Evolutionary conservation across 768 basidiomycete species (phyloP), one percentile per base, ranked within the genome.

Genomic region (Pisolithus microcarpus): DNA sequence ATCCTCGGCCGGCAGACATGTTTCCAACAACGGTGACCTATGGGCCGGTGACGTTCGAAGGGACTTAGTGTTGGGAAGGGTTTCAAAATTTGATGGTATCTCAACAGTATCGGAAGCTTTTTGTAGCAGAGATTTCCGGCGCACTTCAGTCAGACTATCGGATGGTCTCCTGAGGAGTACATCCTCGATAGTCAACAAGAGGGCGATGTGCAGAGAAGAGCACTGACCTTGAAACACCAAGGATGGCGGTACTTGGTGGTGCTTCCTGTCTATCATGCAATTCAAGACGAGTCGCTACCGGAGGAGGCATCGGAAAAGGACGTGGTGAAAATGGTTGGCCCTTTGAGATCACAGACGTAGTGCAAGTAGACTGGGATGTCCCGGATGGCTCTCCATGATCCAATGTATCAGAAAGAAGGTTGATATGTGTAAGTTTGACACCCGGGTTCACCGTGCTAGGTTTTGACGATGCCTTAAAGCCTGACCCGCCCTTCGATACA

Each of bases 271-370:
- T 49, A 38, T 39, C 3, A 4, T n/a, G 13, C 2, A 50, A 50
- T 21, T 51, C 54, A 15, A 30, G 21, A 4, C 16, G 38, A 8
- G 49, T 37, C 10, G 46, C n/a, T 28, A 24, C n/a, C 10, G 31
- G 48, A 13, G 56, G 31, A 16, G 60, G 61, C 56, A 66, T 59
- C 40, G 66, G 65, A 52, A 68, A 66, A 21, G 64, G 62, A 7
- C 46, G 58, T 42, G 53, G 56, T 3, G 37, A 54, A n/a, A 46
- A 48, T 16, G 37, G 37, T 13, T 13, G 9, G 2, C 36, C 38
- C 6, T 38, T 7, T 38, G 42, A 51, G 19, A 42, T 49, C 31
- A 11, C 34, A 26, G 38, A 48, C 8, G 47, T 47, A 15, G 40
- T 47, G 28, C 18, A 10, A 4, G 46, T 16, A 15, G 56, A 55